Evolutionary conservation across 352 stramenopile species (phyloP), one percentile per base, ranked within the genome.

Genomic region (Phytophthora citricola): DNA sequence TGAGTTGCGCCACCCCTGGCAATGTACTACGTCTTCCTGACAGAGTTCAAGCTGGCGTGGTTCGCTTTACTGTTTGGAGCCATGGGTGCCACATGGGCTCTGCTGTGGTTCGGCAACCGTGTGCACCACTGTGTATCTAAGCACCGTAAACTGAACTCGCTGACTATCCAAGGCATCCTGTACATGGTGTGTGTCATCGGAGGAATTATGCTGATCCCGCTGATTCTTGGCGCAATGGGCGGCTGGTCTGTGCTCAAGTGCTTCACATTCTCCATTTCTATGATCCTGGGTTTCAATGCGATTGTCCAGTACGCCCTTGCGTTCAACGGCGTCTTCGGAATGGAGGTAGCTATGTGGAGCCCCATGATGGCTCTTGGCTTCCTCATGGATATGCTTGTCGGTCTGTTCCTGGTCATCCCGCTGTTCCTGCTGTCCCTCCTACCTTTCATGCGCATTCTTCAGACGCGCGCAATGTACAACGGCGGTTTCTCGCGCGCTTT

Each of bases 381-480:
- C 55, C 51, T 96, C n/a, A 89, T 93, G 69, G 88, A 96, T 60
- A 91, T 93, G 78, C 66, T 96, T 20, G 83, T 94, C 3, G 86
- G 88, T 14, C 38, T 92, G 20, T 91, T 94, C 56, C 59, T 94
- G n/a, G 76, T 94, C 1, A 68, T 96, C 4, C 86, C 87, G 29
- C 59, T 96, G 15, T 71, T 93, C 22, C 57, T 89, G 15, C 59
- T 96, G 22, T 94, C 86, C 4, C 71, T 92, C 29, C 58, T 96
- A 40, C 88, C 88, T 34, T 96, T 96, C 55, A 93, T 96, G 83
- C 85, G 85, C 10, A 91, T 93, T 31, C 70, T 96, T 20, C 88
- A 96, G 58, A 93, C 86, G 5, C 85, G 88, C 17, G 92, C 92
- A 51, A 90, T 96, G 76, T 96, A 93, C 73, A 96, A 93, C 43